Conservation (phyloP, 441 rosid species). For the Iberis amara region DNA sequence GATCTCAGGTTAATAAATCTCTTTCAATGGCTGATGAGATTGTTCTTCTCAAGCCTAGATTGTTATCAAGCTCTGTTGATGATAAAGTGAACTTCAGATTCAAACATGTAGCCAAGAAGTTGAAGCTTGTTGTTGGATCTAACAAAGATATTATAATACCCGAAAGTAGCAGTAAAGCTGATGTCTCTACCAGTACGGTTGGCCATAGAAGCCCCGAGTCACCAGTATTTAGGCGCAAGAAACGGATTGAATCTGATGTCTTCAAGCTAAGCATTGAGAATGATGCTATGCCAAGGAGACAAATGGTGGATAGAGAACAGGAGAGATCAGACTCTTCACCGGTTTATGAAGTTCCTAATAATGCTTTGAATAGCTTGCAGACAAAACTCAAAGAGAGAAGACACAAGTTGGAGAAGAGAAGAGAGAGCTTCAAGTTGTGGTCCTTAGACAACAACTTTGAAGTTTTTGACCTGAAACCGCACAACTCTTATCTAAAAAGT, state of each 20-base stretch:
- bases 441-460: constrained; percentile 35
- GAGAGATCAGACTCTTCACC: constrained; percentile 38
- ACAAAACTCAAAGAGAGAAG: constrained; percentile 35
- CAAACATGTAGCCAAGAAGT: constrained; percentile 51
- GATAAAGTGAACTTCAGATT: constrained; percentile 40
- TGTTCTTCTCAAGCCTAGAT: constrained; percentile 51
- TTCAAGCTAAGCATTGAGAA: constrained; percentile 33
- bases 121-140: constrained; percentile 46
- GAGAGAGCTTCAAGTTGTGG: constrained; percentile 33
- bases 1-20: constrained; percentile 33
- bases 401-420: constrained; percentile 31
- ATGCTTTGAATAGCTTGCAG: constrained; percentile 30
- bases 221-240: constrained; percentile 28
- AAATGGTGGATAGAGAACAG: constrained; percentile 28
- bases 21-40: constrained; percentile 26
- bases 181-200: constrained; percentile 31
- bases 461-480: constrained; percentile 24
- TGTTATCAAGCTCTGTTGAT: constrained; percentile 33
- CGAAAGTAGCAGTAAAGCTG: constrained; percentile 27
- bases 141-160: constrained; percentile 35
- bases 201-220: constrained; percentile 30
- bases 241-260: constrained; percentile 32
- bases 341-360: constrained; percentile 38
- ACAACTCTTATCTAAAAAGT: constrained; percentile 9
- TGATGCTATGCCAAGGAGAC: constrained; percentile 34